Evolutionary conservation across 75 land plant genomes (phyloP), one percentile per base, ranked within the genome.

Genomic region (Pinus taeda): DNA sequence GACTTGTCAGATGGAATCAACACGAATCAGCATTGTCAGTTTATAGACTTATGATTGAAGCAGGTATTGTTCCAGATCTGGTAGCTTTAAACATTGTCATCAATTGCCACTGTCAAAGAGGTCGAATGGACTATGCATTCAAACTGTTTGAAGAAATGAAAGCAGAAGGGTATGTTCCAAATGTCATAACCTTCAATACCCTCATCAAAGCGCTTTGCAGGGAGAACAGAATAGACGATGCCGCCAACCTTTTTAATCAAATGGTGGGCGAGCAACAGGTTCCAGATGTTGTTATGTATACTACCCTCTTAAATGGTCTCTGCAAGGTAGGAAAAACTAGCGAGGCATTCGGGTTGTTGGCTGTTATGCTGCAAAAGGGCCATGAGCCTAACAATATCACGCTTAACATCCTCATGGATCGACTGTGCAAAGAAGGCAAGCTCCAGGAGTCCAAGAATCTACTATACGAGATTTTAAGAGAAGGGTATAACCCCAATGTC

Each of bases 51-150:
- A 85, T 85, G 86, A 57, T 83, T 20, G 60, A 73, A 26, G 60
- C 62, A 15, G 81, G 74, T 8, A 59, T 74, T 37, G 55, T 30
- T 49, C 85, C 86, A 8, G 81, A 74, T 60, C 77, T 74, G 20
- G 71, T 79, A 14, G 81, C 81, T 15, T 85, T 73, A 21, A 78
- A 85, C 22, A 57, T 74, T 29, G 55, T 85, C 21, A 4, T 85
- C 18, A 63, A 78, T 69, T 77, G 65, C 26, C 75, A 78, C 57
- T 76, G 84, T 20, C 79, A 78, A 58, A 76, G 77, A 64, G 84
- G 86, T 56, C 30, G 82, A 39, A 67, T 79, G 30, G 82, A 64
- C 26, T 59, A 18, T 22, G 93, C 85, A 3, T 72, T 86, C 74
- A 57, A 73, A 55, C 8, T 91, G 9, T 83, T 85, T 74, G 62